Base-by-base conservation (phyloP, 495 filamentous ascomycete species). In the Talaromyces nanjingensis region DNA sequence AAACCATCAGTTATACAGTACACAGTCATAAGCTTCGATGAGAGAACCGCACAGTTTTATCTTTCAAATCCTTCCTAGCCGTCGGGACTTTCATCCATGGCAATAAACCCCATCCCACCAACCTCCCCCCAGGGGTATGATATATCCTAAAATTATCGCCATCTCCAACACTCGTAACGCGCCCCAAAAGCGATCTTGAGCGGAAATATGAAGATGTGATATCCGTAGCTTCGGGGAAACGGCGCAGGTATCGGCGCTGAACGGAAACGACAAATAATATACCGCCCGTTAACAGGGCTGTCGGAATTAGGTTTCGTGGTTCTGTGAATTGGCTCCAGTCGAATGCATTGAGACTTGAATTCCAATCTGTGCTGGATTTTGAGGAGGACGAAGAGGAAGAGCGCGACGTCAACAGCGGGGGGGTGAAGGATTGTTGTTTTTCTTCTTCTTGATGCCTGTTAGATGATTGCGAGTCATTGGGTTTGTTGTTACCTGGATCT, bases 61-160 rank as follows among this genome's bases (percentile, higher is more conserved):
- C 87, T 70, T 85, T 89, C 63, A 96, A 72, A 31, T 87, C 83
- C 63, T 85, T 80, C 71, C 79, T 88, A 57, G 78, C 83, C 9
- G 66, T 83, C 2, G 92, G 91, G 2, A 96, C 84, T 55, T 76
- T 86, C 67, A 91, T 86, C 74, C 88, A 83, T 0, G 85, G 86
- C 60, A 96, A 69, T 92, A 91, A 97, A 12, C 88, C 92, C 96
- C 96, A 98, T 58, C 94, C 94, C 12, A 87, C 81, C 20, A 93
- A 70, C 56, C 90, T 79, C 12, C 94, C 94, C 12, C 96, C 94
- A 0, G 94, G 94, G 0, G 92, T 97, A 74, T 98, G 94, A 72
- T 89, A 98, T 8, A 98, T 73, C 59, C 92, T 86, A 72, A 98
- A 97, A 66, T 92, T 92, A 71, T 98, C 94, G 0, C 91, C 96